Evolutionary conservation across 2,329 filamentous ascomycete genomes (phyloP).

Genomic region (Trichoderma pleuroti): DNA sequence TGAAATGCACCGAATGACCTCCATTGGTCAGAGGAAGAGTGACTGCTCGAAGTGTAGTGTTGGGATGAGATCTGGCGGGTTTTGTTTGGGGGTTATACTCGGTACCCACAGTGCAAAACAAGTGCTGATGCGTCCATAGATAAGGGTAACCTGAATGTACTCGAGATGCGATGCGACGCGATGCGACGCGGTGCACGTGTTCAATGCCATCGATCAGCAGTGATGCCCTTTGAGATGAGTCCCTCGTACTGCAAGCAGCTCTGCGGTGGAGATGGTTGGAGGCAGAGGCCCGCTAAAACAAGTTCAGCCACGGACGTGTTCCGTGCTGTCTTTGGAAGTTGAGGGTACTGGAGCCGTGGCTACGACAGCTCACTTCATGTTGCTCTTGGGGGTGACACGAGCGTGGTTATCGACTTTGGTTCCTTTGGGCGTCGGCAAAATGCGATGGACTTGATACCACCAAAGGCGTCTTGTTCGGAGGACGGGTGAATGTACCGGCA

Average conservation of each 20-base stretch:
- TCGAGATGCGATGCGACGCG: not conserved
- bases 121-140: not conserved
- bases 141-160: no score
- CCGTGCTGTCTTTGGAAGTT: not conserved
- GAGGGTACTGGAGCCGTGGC: not conserved
- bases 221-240: not conserved
- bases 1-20: no score
- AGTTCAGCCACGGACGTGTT: not conserved
- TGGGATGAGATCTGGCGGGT: not conserved
- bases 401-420: not conserved
- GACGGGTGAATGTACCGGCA: not conserved
- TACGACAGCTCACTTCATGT: not conserved
- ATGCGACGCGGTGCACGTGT: not conserved
- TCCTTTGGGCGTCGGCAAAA: not conserved
- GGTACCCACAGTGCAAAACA: no score
- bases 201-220: not conserved
- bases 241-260: not conserved
- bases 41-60: no score
- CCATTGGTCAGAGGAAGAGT: no score
- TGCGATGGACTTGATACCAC: not conserved
- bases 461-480: not conserved
- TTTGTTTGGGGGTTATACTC: not conserved
- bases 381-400: no score
- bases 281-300: not conserved
- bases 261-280: not conserved